These are phyloP conservation scores for Mucor piriformis DNA, from an alignment of 371 early-diverging fungal species.

Conservation along the genomic window DNA sequence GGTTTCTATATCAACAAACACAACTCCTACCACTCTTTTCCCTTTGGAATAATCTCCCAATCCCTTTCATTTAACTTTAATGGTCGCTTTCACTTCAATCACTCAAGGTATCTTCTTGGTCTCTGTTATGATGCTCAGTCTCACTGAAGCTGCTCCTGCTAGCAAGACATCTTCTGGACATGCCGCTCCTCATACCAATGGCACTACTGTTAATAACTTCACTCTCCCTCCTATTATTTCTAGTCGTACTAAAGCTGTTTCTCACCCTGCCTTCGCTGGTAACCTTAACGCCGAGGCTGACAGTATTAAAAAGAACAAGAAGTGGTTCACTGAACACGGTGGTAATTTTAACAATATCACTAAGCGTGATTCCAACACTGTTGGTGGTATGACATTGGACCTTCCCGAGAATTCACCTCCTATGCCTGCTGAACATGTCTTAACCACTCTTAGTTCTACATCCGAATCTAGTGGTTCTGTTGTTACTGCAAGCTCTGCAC, in stretches of 20 bases:
- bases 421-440: neutral
- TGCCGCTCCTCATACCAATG: neutral
- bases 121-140: slow-evolving; percentile 7
- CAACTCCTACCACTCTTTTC: neutral
- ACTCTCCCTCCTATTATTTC: too few relatives aligned
- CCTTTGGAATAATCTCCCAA: neutral
- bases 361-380: neutral
- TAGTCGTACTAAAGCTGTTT: too few relatives aligned
- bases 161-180: neutral
- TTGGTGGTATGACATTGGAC: slow-evolving; percentile 17
- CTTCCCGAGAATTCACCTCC: slow-evolving; percentile 12
- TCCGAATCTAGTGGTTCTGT: slow-evolving; percentile 10
- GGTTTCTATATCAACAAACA: too few relatives aligned
- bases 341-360: neutral
- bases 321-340: slow-evolving; percentile 6
- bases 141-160: slow-evolving; percentile 16
- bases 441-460: too few relatives aligned
- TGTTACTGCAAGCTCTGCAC: slow-evolving; percentile 10
- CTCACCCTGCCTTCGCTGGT: neutral
- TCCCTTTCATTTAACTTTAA: neutral
- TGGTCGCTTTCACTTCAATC: slow-evolving; percentile 21
- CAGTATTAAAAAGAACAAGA: slow-evolving; percentile 4
- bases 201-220: neutral
- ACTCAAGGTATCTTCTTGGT: slow-evolving; percentile 9
- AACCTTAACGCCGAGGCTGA: slow-evolving; percentile 2